Percentiles rank a stretch among this genome's conserved stretches.
These are phyloP conservation scores for Shiraia sp. DNA, from an alignment of 2,329 filamentous ascomycete species.

Conservation along the genomic window DNA sequence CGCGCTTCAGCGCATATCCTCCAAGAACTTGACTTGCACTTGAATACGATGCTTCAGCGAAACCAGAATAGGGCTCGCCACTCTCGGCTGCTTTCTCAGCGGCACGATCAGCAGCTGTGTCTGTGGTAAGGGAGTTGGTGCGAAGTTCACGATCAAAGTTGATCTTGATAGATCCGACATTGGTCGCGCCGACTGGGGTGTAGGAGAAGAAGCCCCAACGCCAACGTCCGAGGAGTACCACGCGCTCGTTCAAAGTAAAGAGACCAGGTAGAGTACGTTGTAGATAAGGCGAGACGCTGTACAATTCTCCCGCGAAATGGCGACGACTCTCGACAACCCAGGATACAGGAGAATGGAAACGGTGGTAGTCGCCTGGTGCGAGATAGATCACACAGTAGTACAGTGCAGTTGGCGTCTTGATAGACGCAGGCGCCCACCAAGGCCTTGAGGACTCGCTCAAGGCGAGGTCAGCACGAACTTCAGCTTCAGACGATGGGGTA, in stretches of 20 bases:
- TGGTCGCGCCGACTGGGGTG: slow-evolving; percentile 93
- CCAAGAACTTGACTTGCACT: slow-evolving; percentile 75
- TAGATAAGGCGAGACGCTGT: slow-evolving; percentile 91
- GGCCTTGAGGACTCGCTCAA: slow-evolving; percentile 62
- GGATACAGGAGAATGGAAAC: slow-evolving; percentile 91
- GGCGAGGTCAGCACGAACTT: slow-evolving; percentile 83
- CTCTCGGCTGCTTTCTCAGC: slow-evolving; percentile 75
- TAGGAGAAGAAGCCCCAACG: slow-evolving; percentile 97
- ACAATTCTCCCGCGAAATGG: slow-evolving; percentile 97
- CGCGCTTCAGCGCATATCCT: slow-evolving; percentile 80
- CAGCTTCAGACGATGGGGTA: slow-evolving; percentile 73
- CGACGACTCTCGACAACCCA: slow-evolving; percentile 94
- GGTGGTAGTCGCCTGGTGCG: slow-evolving; percentile 96
- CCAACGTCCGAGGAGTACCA: slow-evolving; percentile 92
- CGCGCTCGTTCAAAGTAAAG: slow-evolving; percentile 95
- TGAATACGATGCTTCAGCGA: slow-evolving; percentile 87
- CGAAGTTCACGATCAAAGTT: slow-evolving; percentile 95
- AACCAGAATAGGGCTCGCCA: slow-evolving; percentile 86
- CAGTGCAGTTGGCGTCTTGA: slow-evolving; percentile 63
- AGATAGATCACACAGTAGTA: slow-evolving; percentile 97
- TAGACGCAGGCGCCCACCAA: slow-evolving; percentile 52
- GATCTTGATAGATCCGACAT: slow-evolving; percentile 94
- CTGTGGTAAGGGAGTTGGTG: slow-evolving; percentile 88
- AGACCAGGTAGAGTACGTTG: slow-evolving; percentile 90
- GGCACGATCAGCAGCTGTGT: slow-evolving; percentile 86